These are phyloP conservation scores for Coniella vitis DNA, from an alignment of 2,329 filamentous ascomycete genomes.

Conservation along the genomic window DNA sequence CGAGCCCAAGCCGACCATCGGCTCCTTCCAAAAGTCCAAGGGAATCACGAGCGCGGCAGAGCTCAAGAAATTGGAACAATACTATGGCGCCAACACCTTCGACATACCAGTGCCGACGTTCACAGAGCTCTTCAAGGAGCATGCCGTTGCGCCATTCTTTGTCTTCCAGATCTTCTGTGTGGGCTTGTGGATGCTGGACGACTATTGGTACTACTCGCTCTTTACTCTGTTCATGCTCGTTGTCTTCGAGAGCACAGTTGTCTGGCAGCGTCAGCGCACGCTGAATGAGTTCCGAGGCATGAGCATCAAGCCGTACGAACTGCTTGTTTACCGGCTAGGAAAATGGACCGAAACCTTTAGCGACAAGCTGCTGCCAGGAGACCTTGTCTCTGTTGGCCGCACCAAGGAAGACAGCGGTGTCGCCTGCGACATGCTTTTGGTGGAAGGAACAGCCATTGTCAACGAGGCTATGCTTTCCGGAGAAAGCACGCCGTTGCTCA, in stretches of 20 bases:
- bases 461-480: constrained; percentile 99
- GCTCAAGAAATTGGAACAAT: constrained; percentile 72
- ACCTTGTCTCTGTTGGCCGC: constrained; percentile 83
- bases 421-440: constrained; percentile 91
- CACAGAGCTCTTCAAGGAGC: constrained; percentile 92
- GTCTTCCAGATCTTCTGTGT: constrained; percentile 99
- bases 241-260: constrained; percentile 94
- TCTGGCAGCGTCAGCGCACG: constrained; percentile 97
- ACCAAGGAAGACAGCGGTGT: constrained; percentile 97
- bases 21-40: constrained; percentile 69
- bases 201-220: constrained; percentile 99
- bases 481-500: constrained; percentile 92
- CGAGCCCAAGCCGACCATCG: constrained; percentile 74
- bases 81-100: constrained; percentile 94
- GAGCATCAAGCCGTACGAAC: constrained; percentile 97
- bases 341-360: constrained; percentile 86
- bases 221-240: constrained; percentile 99
- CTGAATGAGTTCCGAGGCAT: constrained; percentile 95
- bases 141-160: constrained; percentile 97
- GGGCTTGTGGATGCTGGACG: constrained; percentile 95
- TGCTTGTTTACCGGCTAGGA: constrained; percentile 81
- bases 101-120: constrained; percentile 97
- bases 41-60: constrained; percentile 72
- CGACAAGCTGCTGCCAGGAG: constrained; percentile 86
- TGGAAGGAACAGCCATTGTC: constrained; percentile 93